These are phyloP conservation scores for Sphagnum fallax DNA, from an alignment of 228 moss, liverwort and hornwort species.

Conservation along the genomic window DNA sequence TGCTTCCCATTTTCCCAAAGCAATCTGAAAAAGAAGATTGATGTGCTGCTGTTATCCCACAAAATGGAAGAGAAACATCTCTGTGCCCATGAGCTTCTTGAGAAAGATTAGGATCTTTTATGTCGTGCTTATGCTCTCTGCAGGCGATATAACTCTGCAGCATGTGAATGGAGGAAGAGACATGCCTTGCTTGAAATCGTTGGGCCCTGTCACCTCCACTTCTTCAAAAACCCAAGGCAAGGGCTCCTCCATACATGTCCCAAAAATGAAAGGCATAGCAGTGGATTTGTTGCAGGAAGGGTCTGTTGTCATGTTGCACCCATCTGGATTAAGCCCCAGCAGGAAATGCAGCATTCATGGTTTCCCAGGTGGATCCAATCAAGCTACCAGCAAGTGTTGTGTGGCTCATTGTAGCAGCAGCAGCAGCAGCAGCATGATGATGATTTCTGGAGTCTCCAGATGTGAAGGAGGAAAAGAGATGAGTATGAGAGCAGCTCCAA, in stretches of 20 bases:
- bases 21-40: too few relatives aligned
- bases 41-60: too few relatives aligned
- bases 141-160: constrained; percentile 17
- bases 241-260: constrained; percentile 8
- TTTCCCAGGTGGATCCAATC: not conserved
- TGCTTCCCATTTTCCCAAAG: not conserved
- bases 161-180: constrained; percentile 21
- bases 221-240: constrained; percentile 12
- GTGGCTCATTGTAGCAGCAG: not conserved
- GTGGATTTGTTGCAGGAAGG: not conserved
- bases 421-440: not conserved
- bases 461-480: not conserved
- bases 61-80: not conserved
- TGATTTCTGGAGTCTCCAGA: not conserved
- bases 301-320: not conserved
- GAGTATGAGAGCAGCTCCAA: not conserved
- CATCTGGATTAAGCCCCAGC: not conserved
- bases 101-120: constrained; percentile 11
- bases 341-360: not conserved
- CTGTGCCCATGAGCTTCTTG: not conserved
- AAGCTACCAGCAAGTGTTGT: constrained; percentile 1
- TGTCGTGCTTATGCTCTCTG: constrained; percentile 10
- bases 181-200: constrained; percentile 38
- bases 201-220: constrained; percentile 44
- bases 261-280: not conserved